phyloP scores from a whole-genome alignment of 805 yeast species.

The Metschnikowia drakensbergensis region DNA sequence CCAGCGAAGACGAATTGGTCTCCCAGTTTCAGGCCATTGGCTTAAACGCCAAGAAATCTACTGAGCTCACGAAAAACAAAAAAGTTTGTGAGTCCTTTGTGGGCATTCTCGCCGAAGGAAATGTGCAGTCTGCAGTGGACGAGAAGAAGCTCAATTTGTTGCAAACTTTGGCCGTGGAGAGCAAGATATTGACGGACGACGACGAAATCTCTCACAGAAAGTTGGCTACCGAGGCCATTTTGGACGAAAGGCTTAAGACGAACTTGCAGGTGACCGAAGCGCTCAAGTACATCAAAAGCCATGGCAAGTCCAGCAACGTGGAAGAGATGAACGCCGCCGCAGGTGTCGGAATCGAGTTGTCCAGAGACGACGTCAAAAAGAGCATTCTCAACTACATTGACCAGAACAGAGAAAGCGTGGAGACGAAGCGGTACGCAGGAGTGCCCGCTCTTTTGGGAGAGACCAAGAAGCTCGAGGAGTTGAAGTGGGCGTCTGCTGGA shows the following conservation, averaged over 20 bases:
- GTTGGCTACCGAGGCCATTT: constrained; percentile 57
- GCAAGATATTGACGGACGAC: constrained; percentile 45
- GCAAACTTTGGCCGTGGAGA: constrained; percentile 72
- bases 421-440: constrained; percentile 69
- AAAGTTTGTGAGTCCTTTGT: constrained; percentile 73
- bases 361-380: constrained; percentile 58
- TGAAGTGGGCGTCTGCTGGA: constrained; percentile 92
- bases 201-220: constrained; percentile 40
- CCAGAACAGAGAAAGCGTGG: constrained; percentile 55
- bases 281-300: constrained; percentile 61
- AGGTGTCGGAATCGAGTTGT: constrained; percentile 78
- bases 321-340: constrained; percentile 54
- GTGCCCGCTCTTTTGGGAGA: constrained; percentile 77
- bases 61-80: constrained; percentile 79
- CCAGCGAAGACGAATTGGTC: constrained; percentile 29
- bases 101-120: constrained; percentile 50
- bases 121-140: constrained; percentile 38
- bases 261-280: constrained; percentile 79
- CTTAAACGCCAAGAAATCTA: constrained; percentile 66
- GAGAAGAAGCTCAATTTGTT: constrained; percentile 61
- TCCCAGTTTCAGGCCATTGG: constrained; percentile 49
- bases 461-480: constrained; percentile 63
- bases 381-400: constrained; percentile 60
- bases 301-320: constrained; percentile 41
- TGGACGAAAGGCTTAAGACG: constrained; percentile 60